Evolutionary conservation across 352 stramenopile species (phyloP), one percentile per base, ranked within the genome.

Genomic region (Thalassiosira gravida): DNA sequence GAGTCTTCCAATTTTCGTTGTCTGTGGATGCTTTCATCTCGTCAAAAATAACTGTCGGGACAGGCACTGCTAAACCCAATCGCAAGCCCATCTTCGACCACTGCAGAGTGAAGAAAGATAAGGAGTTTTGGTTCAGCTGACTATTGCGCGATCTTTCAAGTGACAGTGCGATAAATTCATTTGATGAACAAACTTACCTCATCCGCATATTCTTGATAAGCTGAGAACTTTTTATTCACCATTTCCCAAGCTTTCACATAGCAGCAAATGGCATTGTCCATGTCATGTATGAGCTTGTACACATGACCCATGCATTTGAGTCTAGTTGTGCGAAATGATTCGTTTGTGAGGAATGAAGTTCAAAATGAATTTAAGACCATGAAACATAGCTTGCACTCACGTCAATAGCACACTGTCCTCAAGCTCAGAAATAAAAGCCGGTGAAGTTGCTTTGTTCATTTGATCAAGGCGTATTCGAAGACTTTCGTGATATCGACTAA

Each of bases 231-330:
- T 62, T 67, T 74, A 32, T 66, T 79, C 14, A 81, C 6, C 59
- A 86, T 77, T 35, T 82, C 72, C 47, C 80, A 59, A n/a, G 64
- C 79, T 35, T 78, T 86, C 2, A 83, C 52, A 29, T 80, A 83
- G 66, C 74, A 86, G 56, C 59, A 75, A 53, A 86, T 76, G 20
- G 79, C 79, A 59, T 78, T 83, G 29, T 83, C 79, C 0, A 74
- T 22, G 27, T 86, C 79, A 67, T 80, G 46, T n/a, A 74, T 50
- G 7, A 77, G 29, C 39, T 73, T 79, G 29, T 86, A 86, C 3
- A 86, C 74, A 74, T 83, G 58, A 9, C 73, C 79, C 67, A 83
- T 80, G 47, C 73, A 86, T 59, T 83, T 83, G 0, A 86, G 66
- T 55, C 69, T 77, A 29, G 50, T n/a, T n/a, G n/a, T n/a, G n/a